These are phyloP conservation scores for Kodamaea sp. DNA, from an alignment of 1,139 yeast genomes.

Conservation along the genomic window DNA sequence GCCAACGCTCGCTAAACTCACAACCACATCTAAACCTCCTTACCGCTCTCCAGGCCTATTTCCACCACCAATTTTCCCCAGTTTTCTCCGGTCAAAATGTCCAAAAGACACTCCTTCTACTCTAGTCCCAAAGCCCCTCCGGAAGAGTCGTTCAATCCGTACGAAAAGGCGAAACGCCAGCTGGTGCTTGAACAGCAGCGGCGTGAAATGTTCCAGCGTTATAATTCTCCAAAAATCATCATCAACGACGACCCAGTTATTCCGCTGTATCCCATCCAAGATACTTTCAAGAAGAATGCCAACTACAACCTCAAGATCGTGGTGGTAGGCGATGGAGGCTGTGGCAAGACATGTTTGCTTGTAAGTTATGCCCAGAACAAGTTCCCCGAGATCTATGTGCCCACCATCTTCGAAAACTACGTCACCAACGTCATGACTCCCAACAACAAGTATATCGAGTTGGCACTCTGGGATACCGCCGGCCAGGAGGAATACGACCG, in stretches of 20 bases:
- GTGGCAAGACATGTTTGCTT: slow-evolving; percentile 88
- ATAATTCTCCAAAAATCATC: slow-evolving; percentile 29
- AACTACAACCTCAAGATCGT: slow-evolving; percentile 62
- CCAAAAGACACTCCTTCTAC: slow-evolving; percentile 7
- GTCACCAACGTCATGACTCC: slow-evolving; percentile 65
- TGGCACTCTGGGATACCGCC: slow-evolving; percentile 92
- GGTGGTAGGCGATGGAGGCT: slow-evolving; percentile 93
- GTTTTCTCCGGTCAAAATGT: slow-evolving; percentile 6
- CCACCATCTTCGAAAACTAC: slow-evolving; percentile 87
- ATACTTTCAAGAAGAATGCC: slow-evolving; percentile 33
- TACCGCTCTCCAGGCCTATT: background rate
- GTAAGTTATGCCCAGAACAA: slow-evolving; percentile 79
- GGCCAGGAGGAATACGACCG: slow-evolving; percentile 93
- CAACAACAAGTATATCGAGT: slow-evolving; percentile 56
- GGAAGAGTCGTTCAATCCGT: slow-evolving; percentile 26
- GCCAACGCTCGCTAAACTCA: background rate
- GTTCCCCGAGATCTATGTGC: slow-evolving; percentile 80
- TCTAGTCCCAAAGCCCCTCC: slow-evolving; percentile 7
- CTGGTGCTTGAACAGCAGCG: slow-evolving; percentile 24
- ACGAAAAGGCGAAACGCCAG: slow-evolving; percentile 27
- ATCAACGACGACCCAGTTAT: slow-evolving; percentile 42
- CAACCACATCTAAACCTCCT: too few species aligned
- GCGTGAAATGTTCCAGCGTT: slow-evolving; percentile 19
- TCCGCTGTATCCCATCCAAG: slow-evolving; percentile 38
- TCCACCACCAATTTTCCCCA: too few species aligned